A percentile compares a stretch with the other conserved stretches of the same genome.
Evolutionary conservation across 192 early-diverging fungal genomes (phyloP).

Genomic region (Phycomyces blakesleeanus): DNA sequence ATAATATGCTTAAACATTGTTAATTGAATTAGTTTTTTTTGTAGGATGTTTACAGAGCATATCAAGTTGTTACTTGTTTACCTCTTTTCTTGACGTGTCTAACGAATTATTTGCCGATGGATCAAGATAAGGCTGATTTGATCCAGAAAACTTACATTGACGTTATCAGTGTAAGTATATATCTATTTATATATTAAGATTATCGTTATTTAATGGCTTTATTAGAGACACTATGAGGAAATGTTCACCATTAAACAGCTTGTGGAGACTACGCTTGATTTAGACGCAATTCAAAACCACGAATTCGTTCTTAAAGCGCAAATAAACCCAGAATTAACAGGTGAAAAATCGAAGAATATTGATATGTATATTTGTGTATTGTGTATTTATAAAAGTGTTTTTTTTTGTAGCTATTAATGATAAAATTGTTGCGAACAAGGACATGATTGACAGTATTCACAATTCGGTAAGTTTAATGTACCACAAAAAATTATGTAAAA

Average conservation of each 20-base stretch:
- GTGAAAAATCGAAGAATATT: constrained; percentile 31
- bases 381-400: neutral
- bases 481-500: neutral
- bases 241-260: constrained; percentile 71
- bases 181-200: neutral
- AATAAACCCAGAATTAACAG: constrained; percentile 69
- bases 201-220: too few relatives aligned
- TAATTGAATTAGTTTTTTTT: neutral
- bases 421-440: constrained; percentile 51
- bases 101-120: constrained; percentile 29
- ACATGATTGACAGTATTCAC: constrained; percentile 61
- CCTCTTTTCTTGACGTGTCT: constrained; percentile 62
- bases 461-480: neutral
- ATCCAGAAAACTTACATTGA: constrained; percentile 52
- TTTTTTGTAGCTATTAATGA: constrained; percentile 35
- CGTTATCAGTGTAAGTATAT: constrained; percentile 43
- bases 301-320: constrained; percentile 87
- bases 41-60: constrained; percentile 83
- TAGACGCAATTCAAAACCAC: constrained; percentile 78
- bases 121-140: constrained; percentile 34
- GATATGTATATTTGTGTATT: too few relatives aligned
- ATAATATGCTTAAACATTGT: neutral
- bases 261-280: constrained; percentile 88
- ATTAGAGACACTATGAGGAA: constrained; percentile 44
- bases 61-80: constrained; percentile 77